Percentiles rank a stretch among this genome's conserved stretches.
Evolutionary conservation across 2,329 filamentous ascomycete species (phyloP).

Genomic region (Periglandula ipomoeae): DNA sequence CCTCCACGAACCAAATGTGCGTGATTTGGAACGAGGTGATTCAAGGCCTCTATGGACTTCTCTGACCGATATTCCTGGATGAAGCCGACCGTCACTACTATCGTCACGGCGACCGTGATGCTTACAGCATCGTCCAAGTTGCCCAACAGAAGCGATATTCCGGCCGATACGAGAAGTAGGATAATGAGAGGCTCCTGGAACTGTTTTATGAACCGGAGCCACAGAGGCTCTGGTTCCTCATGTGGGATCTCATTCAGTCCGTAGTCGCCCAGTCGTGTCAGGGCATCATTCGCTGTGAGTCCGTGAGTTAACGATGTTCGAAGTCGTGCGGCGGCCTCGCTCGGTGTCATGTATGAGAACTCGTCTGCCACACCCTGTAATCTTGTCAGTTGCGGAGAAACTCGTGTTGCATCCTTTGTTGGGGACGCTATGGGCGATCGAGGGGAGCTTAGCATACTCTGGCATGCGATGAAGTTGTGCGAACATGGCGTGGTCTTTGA

Average conservation of each 20-base stretch:
- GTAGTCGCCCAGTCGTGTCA: slow-evolving; percentile 67
- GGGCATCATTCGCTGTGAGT: slow-evolving; percentile 70
- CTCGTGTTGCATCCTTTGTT: neutral
- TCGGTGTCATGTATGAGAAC: slow-evolving; percentile 59
- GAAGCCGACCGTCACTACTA: slow-evolving; percentile 93
- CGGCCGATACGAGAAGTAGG: slow-evolving; percentile 81
- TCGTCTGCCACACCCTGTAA: slow-evolving; percentile 47
- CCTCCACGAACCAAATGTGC: slow-evolving; percentile 79
- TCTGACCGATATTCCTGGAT: slow-evolving; percentile 97
- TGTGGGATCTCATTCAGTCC: slow-evolving; percentile 93
- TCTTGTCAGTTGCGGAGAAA: neutral
- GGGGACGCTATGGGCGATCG: too few relatives aligned
- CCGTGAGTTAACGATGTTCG: slow-evolving; percentile 78
- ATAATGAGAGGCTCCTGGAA: slow-evolving; percentile 95
- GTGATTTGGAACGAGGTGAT: slow-evolving; percentile 86
- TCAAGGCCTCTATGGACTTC: slow-evolving; percentile 92
- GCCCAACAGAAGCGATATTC: slow-evolving; percentile 79
- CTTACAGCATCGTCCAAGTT: slow-evolving; percentile 94
- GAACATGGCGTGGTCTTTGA: slow-evolving; percentile 27
- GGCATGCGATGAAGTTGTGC: slow-evolving; percentile 47
- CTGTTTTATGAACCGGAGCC: slow-evolving; percentile 91
- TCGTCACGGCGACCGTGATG: slow-evolving; percentile 91
- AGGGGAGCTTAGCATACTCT: slow-evolving; percentile 31
- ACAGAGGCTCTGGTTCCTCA: slow-evolving; percentile 86
- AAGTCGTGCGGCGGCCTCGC: slow-evolving; percentile 68